These are phyloP conservation scores for Colletotrichum tanaceti DNA, from an alignment of 2,329 filamentous ascomycete species.

Conservation along the genomic window DNA sequence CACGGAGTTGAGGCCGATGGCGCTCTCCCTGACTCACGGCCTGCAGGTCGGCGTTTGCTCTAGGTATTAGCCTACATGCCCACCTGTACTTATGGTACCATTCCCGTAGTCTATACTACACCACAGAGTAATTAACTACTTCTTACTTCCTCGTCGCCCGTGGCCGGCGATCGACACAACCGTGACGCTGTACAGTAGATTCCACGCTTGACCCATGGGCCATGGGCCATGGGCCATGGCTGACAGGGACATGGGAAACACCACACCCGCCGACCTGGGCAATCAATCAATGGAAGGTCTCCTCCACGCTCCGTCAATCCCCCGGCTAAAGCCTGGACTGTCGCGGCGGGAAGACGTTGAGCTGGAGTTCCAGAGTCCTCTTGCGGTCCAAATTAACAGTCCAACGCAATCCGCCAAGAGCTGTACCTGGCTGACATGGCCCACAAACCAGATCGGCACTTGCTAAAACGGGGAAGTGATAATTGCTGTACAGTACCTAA, in stretches of 20 bases:
- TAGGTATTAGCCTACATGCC: too few relatives aligned
- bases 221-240: too few relatives aligned
- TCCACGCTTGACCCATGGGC: too few relatives aligned
- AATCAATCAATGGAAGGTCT: neutral
- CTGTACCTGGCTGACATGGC: slow-evolving; percentile 33
- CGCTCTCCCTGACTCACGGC: slow-evolving; percentile 28
- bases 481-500: too few relatives aligned
- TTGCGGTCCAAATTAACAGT: slow-evolving; percentile 19
- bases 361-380: neutral
- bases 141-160: neutral
- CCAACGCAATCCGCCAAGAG: neutral
- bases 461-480: slow-evolving; percentile 7
- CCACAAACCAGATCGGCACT: slow-evolving; percentile 17
- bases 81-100: too few relatives aligned
- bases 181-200: too few relatives aligned
- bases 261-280: neutral
- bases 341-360: neutral
- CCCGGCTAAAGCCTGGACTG: neutral
- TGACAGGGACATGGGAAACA: too few relatives aligned
- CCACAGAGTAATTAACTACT: too few relatives aligned
- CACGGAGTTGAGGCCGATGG: slow-evolving; percentile 10
- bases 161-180: too few relatives aligned
- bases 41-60: neutral
- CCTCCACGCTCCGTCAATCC: too few relatives aligned
- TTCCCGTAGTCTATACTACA: neutral